phyloP scores from a whole-genome alignment of 83 land plant genomes.

The Diphasiastrum complanatum region DNA sequence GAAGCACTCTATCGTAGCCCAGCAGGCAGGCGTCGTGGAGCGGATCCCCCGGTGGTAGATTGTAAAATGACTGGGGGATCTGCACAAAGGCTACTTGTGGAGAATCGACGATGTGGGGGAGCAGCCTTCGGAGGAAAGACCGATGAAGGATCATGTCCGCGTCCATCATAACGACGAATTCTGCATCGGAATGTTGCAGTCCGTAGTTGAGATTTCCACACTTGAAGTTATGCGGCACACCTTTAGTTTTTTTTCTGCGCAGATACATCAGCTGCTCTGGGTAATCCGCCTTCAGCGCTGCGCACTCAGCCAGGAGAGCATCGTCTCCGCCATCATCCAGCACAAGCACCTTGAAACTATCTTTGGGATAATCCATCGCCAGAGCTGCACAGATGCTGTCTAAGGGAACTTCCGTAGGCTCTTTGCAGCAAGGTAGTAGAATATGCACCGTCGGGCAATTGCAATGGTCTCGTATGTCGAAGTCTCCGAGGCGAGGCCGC shows the following conservation, averaged over 20 bases:
- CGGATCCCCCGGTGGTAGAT: slow-evolving; percentile 32
- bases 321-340: slow-evolving; percentile 15
- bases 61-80: slow-evolving; percentile 27
- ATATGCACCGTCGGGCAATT: slow-evolving; percentile 4
- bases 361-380: slow-evolving; percentile 3
- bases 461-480: background rate
- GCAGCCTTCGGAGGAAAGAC: slow-evolving; percentile 10
- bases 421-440: slow-evolving; percentile 9
- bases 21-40: slow-evolving; percentile 24
- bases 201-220: slow-evolving; percentile 34
- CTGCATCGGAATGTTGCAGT: slow-evolving; percentile 22
- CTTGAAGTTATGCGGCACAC: slow-evolving; percentile 34
- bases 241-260: slow-evolving; percentile 17
- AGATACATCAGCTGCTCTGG: slow-evolving; percentile 21
- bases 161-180: slow-evolving; percentile 35
- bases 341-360: slow-evolving; percentile 7
- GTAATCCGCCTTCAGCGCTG: slow-evolving; percentile 4
- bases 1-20: slow-evolving; percentile 18
- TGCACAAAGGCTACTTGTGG: slow-evolving; percentile 30
- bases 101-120: slow-evolving; percentile 27
- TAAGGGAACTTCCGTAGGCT: slow-evolving; percentile 5
- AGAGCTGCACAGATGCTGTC: slow-evolving; percentile 5
- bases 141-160: slow-evolving; percentile 35
- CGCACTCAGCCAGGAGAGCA: background rate
- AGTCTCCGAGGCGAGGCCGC: slow-evolving; percentile 9